Evolutionary conservation across 1,284 basidiomycete species (phyloP).

Genomic region (Tausonia pullulans): DNA sequence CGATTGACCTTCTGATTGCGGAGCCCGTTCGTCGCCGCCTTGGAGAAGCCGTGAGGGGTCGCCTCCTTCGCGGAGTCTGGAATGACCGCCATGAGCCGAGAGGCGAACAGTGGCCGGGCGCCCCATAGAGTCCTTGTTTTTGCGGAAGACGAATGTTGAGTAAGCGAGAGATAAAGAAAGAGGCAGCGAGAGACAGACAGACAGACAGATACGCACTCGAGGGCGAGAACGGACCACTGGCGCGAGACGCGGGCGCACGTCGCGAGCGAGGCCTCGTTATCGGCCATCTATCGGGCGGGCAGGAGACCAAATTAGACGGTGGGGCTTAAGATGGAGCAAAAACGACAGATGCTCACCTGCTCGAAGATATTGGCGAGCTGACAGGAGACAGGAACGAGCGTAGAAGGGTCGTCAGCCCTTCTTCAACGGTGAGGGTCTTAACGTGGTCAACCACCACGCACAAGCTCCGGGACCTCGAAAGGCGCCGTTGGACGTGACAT

Average conservation of each 20-base stretch:
- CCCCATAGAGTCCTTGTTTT: not conserved
- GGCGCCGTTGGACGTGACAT: not conserved
- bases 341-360: not conserved
- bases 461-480: not conserved
- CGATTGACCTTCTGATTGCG: not conserved
- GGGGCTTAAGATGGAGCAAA: too few species aligned
- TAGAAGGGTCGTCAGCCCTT: not conserved
- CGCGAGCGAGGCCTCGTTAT: not conserved
- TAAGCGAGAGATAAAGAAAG: not conserved
- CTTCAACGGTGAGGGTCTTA: not conserved
- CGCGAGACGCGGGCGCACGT: not conserved
- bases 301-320: too few species aligned
- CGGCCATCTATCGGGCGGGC: not conserved
- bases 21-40: not conserved
- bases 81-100: not conserved
- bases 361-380: not conserved
- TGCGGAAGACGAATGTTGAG: too few species aligned
- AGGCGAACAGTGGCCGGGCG: not conserved
- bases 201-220: not conserved
- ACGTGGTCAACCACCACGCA: not conserved
- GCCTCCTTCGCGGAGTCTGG: not conserved
- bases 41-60: not conserved
- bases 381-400: not conserved
- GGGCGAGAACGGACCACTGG: not conserved
- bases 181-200: not conserved